phyloP scores from a whole-genome alignment of 257 asterid genomes.

The Leonotis leonurus region DNA sequence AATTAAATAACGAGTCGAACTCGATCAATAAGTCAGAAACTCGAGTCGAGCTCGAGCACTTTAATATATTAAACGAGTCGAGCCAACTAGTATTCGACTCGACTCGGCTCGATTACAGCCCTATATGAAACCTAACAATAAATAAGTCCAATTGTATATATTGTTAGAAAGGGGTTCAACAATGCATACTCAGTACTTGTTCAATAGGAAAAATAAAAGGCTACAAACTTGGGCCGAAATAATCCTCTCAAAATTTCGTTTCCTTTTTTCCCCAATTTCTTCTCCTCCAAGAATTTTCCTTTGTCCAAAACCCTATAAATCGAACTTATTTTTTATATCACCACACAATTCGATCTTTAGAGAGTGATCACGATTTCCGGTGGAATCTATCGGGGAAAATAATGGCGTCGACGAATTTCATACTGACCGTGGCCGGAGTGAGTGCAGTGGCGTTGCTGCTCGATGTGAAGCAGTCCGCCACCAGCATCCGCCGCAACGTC shows the following conservation, averaged over 20 bases:
- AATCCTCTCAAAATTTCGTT: too few species aligned
- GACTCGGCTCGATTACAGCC: too few species aligned
- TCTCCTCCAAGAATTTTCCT: slow-evolving; percentile 11
- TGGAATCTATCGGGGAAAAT: not conserved
- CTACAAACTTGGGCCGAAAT: not conserved
- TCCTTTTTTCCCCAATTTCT: slow-evolving; percentile 24
- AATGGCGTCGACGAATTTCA: slow-evolving; percentile 69
- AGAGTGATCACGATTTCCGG: not conserved
- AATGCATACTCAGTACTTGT: too few species aligned
- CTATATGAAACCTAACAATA: too few species aligned
- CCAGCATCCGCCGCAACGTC: slow-evolving; percentile 62
- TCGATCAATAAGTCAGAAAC: too few species aligned
- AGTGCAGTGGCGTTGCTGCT: slow-evolving; percentile 50
- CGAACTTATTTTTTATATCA: not conserved
- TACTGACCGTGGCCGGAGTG: slow-evolving; percentile 65
- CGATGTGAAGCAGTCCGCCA: slow-evolving; percentile 58
- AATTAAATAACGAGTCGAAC: too few species aligned
- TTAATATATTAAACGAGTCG: too few species aligned
- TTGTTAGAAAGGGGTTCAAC: too few species aligned
- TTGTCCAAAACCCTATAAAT: slow-evolving; percentile 11
- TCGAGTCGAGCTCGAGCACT: too few species aligned
- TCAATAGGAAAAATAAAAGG: too few species aligned
- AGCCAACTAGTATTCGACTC: too few species aligned
- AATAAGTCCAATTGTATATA: too few species aligned
- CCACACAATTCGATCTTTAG: not conserved